Conservation (phyloP, 257 asterid species). For the Lycium ferocissimum region DNA sequence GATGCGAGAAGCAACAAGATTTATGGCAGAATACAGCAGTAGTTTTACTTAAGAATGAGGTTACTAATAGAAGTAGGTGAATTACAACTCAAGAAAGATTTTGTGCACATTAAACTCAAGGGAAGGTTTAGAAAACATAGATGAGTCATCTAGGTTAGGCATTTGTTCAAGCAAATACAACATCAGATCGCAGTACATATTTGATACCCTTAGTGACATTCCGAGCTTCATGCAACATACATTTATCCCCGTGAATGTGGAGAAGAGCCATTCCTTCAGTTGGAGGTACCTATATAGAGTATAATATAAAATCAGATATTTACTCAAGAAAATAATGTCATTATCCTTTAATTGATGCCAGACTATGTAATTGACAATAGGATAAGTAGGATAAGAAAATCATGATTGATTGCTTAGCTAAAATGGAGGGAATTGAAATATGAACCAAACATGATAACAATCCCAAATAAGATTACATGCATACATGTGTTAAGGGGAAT, state of each 20-base stretch:
- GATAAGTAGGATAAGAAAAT: neutral
- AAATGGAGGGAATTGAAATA: neutral
- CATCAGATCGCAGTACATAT: slow-evolving; percentile 86
- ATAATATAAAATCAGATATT: neutral
- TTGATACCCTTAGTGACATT: slow-evolving; percentile 80
- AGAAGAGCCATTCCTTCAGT: slow-evolving; percentile 90
- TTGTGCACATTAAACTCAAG: neutral
- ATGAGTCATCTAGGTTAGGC: neutral
- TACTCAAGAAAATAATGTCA: neutral
- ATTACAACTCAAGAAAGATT: neutral
- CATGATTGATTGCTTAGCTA: neutral
- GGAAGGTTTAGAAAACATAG: neutral
- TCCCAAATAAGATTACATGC: neutral
- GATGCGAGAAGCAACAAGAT: neutral
- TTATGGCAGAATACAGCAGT: slow-evolving; percentile 23
- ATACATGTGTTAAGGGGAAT: neutral
- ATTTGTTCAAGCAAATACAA: slow-evolving; percentile 59
- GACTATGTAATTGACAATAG: neutral
- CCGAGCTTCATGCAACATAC: slow-evolving; percentile 93
- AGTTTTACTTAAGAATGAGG: neutral
- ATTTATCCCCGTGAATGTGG: slow-evolving; percentile 90
- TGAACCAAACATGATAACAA: neutral
- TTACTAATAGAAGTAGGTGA: neutral
- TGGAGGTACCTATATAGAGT: slow-evolving; percentile 69
- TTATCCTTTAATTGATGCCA: neutral